Conservation (phyloP, 495 filamentous ascomycete genomes). For the Geoglossum glabrum region DNA sequence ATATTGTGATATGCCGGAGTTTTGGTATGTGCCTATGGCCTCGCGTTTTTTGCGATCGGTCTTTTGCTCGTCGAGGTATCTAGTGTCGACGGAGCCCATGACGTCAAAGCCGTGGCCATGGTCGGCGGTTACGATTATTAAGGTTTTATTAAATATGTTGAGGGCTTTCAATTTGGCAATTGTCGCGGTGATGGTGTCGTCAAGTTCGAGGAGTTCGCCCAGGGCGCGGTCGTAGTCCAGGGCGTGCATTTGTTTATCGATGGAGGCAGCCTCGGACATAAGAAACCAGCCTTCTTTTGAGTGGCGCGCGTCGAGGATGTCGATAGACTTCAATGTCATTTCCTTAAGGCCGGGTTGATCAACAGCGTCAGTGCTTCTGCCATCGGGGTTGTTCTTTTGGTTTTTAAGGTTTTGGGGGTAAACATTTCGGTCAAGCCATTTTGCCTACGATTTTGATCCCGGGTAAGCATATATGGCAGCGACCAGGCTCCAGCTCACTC, state of each 20-base stretch:
- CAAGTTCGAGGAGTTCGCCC: constrained; percentile 55
- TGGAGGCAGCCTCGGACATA: constrained; percentile 55
- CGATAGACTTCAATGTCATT: constrained; percentile 64
- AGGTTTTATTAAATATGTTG: constrained; percentile 38
- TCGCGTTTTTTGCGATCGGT: constrained; percentile 42
- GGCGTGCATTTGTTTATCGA: constrained; percentile 64
- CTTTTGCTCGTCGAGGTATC: constrained; percentile 37
- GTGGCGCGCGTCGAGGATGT: constrained; percentile 41
- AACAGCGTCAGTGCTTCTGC: constrained; percentile 31
- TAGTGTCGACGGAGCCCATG: constrained; percentile 28
- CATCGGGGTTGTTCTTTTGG: constrained; percentile 40
- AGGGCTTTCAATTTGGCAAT: constrained; percentile 37
- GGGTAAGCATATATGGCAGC: no score
- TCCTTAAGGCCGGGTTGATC: constrained; percentile 57
- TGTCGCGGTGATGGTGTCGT: constrained; percentile 50
- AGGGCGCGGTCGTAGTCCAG: constrained; percentile 59
- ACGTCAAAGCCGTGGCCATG: constrained; percentile 45
- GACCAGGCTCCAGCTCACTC: no score
- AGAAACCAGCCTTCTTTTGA: constrained; percentile 52
- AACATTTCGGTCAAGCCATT: constrained; percentile 56
- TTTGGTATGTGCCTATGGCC: constrained; percentile 45
- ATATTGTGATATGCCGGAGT: constrained; percentile 51
- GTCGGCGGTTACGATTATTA: constrained; percentile 53
- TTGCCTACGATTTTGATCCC: constrained; percentile 14
- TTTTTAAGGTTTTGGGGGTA: constrained; percentile 38